Base-by-base conservation (phyloP, 352 stramenopile species). In the Aphanomyces cochlioides region DNA sequence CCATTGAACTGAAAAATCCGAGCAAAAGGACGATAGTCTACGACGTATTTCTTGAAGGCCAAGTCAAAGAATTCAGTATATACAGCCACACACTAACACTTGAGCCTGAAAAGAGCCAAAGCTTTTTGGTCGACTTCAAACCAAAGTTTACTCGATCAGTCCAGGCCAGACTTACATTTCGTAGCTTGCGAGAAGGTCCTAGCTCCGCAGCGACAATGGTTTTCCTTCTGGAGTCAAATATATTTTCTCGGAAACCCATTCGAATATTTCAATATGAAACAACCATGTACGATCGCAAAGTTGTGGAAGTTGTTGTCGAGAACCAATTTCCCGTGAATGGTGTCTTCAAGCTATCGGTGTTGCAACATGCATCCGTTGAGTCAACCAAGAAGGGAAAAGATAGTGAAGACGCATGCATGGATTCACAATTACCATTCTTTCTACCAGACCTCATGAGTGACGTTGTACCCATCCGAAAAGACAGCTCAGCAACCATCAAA, bases 1-100 rank as follows among this genome's bases (percentile, higher is more conserved):
- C 74, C 6, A 98, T 98, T 39, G 95, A 98, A 69, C 78, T 98
- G 2, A 91, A 89, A 68, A 98, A 98, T 66, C 89, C 93, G 5
- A 93, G 87, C 19, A 78, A 79, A 3, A 85, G 82, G 5, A 74
- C 81, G 4, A 83, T 98, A 41, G 78, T 75, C 3, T 98, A 98
- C 65, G 79, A 93, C 4, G 90, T 98, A 3, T 93, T 90, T 47
- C 68, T 98, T 2, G 88, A 97, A 53, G 85, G 54, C 21, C 64
- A 61, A 56, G 50, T 8, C 57, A 87, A 79, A n/a, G 83, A 86
- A 17, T 95, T 94, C 63, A 85, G 75, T 4, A 92, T 95, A 28
- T 82, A 91, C 40, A 79, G 81, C 0, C 89, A 78, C 40, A 74
- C 82, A 7, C 63, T 95, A 0, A 77, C 85, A 1, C 77, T 98